phyloP scores from a whole-genome alignment of 179 eudicot genomes.

The Beta lomatogona region DNA sequence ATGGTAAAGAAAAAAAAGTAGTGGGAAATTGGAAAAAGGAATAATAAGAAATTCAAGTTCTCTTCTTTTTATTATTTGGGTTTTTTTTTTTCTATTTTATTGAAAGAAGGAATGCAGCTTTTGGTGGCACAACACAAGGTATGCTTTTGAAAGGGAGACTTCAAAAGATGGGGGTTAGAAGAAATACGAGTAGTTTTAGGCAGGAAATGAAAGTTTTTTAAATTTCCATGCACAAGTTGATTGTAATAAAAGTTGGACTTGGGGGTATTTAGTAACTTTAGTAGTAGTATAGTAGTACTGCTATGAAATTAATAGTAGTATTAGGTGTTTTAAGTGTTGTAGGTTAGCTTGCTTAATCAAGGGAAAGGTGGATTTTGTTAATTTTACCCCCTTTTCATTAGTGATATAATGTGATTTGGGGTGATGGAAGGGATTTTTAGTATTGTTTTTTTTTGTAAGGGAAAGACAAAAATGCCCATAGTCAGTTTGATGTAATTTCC shows the following conservation, averaged over 20 bases:
- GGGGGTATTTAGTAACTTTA: background rate
- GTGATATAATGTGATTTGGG: background rate
- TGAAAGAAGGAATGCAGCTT: constrained; percentile 40
- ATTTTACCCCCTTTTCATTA: constrained; percentile 16
- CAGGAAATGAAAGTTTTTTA: constrained; percentile 25
- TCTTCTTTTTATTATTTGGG: background rate
- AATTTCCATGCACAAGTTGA: constrained; percentile 20
- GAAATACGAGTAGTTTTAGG: background rate
- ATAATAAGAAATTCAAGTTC: constrained; percentile 15
- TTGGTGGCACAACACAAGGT: constrained; percentile 20
- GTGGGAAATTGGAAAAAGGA: constrained; percentile 20
- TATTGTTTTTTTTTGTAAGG: constrained; percentile 21
- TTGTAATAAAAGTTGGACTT: constrained; percentile 22
- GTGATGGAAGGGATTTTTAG: constrained; percentile 13
- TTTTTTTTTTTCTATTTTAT: constrained; percentile 5
- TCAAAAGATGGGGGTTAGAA: background rate
- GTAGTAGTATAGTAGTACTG: background rate
- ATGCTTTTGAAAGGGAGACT: constrained; percentile 24
- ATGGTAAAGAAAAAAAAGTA: background rate
- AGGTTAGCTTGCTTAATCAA: background rate
- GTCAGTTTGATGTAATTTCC: constrained; percentile 24
- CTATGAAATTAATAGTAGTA: background rate
- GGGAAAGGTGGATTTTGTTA: constrained; percentile 28
- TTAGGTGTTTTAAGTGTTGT: background rate
- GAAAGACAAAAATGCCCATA: background rate